Base-by-base conservation (phyloP, 1,284 basidiomycete genomes). In the Pseudozyma hubeiensis region DNA sequence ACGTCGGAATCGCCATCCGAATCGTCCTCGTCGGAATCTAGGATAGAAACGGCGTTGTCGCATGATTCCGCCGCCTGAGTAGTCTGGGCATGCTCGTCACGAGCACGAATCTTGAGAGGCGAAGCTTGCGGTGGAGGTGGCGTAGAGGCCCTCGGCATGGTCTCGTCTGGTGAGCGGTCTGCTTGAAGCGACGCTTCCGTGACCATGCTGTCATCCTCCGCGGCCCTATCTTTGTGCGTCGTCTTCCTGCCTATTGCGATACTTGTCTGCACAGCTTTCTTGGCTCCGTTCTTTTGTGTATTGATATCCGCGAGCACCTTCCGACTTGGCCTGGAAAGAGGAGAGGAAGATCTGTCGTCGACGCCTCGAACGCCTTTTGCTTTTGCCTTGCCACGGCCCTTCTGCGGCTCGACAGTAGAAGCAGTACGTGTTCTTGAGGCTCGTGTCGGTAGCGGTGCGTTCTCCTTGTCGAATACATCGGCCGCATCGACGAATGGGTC, bases 381-480 rank as follows among this genome's bases (percentile, higher is more conserved):
- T 33, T 64, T 64, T 5, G 57, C 51, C 39, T 74, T 74, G 33
- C 34, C 61, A 30, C 55, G 59, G 49, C 45, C 62, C 37, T 69
- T 69, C 30, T 63, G 52, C 2, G 66, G 66, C 39, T 69, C 66
- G 5, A 35, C 4, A 13, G 37, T 47, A 11, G 61, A 64, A 53
- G 49, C 43, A 16, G 56, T 49, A 48, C 61, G 66, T 31, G 56
- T 55, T 33, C 65, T 53, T 19, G 61, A 64, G 13, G 65, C 14
- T 14, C 62, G 57, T 14, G 54, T 33, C 6, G 65, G 58, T 6
- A 61, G 34, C 16, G 71, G 66, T 3, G 50, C 62, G 33, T 75
- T 75, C 44, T 75, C 72, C 53, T 75, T 75, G 46, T 71, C 67
- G 30, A 70, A 59, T 3, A 62, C 52, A 35, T 75, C 47, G 19